phyloP scores from a whole-genome alignment of 2,329 filamentous ascomycete species.

The Alternaria postmessia region DNA sequence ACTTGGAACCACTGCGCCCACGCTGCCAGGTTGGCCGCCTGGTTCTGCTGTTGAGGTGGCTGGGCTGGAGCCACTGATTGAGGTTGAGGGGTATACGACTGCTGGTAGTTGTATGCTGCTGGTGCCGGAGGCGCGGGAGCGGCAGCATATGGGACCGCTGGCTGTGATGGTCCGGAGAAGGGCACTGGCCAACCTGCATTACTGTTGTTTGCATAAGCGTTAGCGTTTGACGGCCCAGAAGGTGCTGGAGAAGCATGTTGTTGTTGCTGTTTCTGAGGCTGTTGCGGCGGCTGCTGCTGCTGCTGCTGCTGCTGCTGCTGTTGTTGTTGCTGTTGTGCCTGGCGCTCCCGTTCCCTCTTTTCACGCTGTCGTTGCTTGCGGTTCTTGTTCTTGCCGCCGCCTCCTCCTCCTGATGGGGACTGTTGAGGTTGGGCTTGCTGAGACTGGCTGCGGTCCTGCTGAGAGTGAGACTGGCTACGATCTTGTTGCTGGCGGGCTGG shows the following conservation, averaged over 20 bases:
- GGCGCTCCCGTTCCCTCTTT: constrained; percentile 38
- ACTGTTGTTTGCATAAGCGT: constrained; percentile 33
- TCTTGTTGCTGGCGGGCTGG: constrained; percentile 37
- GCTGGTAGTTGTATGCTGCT: constrained; percentile 24
- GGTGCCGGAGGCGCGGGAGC: constrained; percentile 28
- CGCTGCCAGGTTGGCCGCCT: constrained; percentile 39
- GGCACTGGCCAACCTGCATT: constrained; percentile 30
- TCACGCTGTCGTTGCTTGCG: constrained; percentile 40
- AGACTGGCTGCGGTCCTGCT: constrained; percentile 9
- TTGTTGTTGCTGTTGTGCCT: constrained; percentile 24
- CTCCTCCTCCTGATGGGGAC: constrained; percentile 31
- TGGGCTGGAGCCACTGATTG: constrained; percentile 3
- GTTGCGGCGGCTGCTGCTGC: constrained; percentile 19
- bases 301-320: constrained; percentile 23
- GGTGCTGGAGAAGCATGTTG: constrained; percentile 32
- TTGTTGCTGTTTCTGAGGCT: constrained; percentile 20
- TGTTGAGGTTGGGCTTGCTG: constrained; percentile 25
- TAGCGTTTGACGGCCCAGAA: constrained; percentile 27
- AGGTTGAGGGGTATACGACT: constrained; percentile 23
- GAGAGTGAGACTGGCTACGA: constrained; percentile 28
- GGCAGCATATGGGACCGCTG: constrained; percentile 24
- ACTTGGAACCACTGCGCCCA: constrained; percentile 42
- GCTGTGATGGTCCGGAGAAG: constrained; percentile 27
- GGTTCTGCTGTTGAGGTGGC: constrained; percentile 30
- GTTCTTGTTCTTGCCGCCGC: constrained; percentile 41